Conservation (phyloP, 148 eudicot genomes). For the Rhododendron simsii region DNA sequence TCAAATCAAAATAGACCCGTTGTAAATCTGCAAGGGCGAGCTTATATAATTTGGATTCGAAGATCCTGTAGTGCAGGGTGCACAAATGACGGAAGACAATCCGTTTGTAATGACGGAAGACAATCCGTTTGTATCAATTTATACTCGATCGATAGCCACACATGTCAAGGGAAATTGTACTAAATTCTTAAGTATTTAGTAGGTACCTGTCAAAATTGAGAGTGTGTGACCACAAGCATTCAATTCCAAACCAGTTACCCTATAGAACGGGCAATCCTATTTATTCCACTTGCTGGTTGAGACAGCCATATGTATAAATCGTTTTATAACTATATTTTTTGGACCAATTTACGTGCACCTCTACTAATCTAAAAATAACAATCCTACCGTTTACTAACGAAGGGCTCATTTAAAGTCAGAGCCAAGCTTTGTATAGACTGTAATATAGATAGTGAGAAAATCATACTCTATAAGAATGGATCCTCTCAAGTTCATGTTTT, state of each 20-base stretch:
- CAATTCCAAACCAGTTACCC: background rate
- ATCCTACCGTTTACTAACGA: no score
- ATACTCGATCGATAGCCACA: background rate
- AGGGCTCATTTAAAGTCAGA: no score
- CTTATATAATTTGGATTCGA: background rate
- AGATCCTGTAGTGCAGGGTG: no score
- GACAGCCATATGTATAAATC: no score
- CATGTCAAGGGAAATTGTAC: background rate
- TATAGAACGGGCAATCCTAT: background rate
- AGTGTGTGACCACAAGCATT: conserved; percentile 3
- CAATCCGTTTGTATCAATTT: background rate
- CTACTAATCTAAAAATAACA: no score
- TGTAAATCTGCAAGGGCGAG: background rate
- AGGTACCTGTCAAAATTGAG: background rate
- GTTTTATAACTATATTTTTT: no score
- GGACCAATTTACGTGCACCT: no score
- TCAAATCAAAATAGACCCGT: background rate
- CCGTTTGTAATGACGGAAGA: background rate
- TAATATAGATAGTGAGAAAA: no score
- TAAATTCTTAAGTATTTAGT: background rate
- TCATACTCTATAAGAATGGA: no score
- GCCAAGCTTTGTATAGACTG: no score
- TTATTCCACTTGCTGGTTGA: background rate
- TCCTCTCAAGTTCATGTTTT: no score
- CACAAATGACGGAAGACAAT: background rate